A percentile compares a stretch with the other conserved stretches of the same genome.
phyloP scores from a whole-genome alignment of 2,329 filamentous ascomycete genomes.

The Aspergillus aculeatinus region DNA sequence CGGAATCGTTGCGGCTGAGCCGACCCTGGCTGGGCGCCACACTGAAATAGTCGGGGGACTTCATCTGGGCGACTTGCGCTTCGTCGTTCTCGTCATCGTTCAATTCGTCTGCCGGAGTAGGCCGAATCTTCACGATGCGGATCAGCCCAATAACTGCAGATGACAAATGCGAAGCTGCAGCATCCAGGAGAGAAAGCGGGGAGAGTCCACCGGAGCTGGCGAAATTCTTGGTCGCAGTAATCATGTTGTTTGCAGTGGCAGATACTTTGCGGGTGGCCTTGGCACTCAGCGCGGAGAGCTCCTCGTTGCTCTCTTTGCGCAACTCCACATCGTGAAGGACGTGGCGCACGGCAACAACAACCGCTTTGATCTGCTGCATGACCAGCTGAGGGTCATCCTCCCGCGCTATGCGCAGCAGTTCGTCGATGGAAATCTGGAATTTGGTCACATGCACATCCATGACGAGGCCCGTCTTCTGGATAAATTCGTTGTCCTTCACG shows the following conservation, averaged over 20 bases:
- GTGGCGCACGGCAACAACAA: slow-evolving; percentile 76
- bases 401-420: slow-evolving; percentile 76
- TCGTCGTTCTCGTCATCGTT: slow-evolving; percentile 76
- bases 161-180: slow-evolving; percentile 85
- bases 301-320: slow-evolving; percentile 58
- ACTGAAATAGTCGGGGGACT: slow-evolving; percentile 66
- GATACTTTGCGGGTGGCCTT: slow-evolving; percentile 81
- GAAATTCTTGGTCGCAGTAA: slow-evolving; percentile 92
- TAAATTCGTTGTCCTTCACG: slow-evolving; percentile 70
- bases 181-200: slow-evolving; percentile 89
- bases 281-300: slow-evolving; percentile 58
- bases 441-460: slow-evolving; percentile 91
- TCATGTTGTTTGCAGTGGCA: slow-evolving; percentile 91
- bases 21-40: slow-evolving; percentile 52
- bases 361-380: slow-evolving; percentile 81
- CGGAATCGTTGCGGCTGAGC: slow-evolving; percentile 67
- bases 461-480: slow-evolving; percentile 71
- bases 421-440: slow-evolving; percentile 92
- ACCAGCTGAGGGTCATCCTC: slow-evolving; percentile 70
- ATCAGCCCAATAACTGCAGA: slow-evolving; percentile 83
- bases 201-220: slow-evolving; percentile 78
- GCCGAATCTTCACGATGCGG: slow-evolving; percentile 76
- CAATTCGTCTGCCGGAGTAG: slow-evolving; percentile 72
- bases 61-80: slow-evolving; percentile 60
- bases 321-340: slow-evolving; percentile 76